Evolutionary conservation across 441 rosid species (phyloP).

Genomic region (Bocquillonia castaneifolia): DNA sequence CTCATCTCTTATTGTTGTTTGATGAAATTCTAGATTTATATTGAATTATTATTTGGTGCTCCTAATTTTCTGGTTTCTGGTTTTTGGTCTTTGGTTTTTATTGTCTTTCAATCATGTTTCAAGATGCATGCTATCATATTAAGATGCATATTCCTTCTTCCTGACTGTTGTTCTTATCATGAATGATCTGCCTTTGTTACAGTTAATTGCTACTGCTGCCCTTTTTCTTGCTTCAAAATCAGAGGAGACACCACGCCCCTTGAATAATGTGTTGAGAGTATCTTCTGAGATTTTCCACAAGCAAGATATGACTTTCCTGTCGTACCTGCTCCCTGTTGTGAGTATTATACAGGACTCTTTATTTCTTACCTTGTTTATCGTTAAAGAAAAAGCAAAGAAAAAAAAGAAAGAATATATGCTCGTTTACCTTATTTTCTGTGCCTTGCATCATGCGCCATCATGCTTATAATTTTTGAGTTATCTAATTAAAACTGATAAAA

Average conservation of each 20-base stretch:
- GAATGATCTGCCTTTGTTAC: constrained; percentile 25
- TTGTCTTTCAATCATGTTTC: not conserved
- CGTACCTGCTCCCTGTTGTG: constrained; percentile 58
- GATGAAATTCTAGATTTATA: not conserved
- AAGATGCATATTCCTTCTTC: not conserved
- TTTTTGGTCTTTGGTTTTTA: not conserved
- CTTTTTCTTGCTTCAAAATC: constrained; percentile 74
- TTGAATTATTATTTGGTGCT: not conserved
- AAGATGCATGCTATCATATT: not conserved
- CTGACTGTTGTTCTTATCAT: constrained; percentile 6
- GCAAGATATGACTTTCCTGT: constrained; percentile 55
- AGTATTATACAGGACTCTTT: constrained; percentile 28
- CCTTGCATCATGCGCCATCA: not conserved
- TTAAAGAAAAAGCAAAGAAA: too few relatives aligned
- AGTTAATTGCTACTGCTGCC: constrained; percentile 75
- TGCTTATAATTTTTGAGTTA: not conserved
- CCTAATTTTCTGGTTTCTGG: not conserved
- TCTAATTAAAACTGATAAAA: not conserved
- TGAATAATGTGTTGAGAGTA: constrained; percentile 51
- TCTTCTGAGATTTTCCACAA: constrained; percentile 64
- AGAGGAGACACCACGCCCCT: constrained; percentile 73
- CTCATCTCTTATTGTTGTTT: not conserved
- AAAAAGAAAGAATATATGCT: not conserved
- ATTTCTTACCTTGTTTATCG: constrained; percentile 10
- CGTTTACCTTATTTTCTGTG: not conserved